These are phyloP conservation scores for Jaminaea rosea DNA, from an alignment of 1,284 basidiomycete species.

Conservation along the genomic window DNA sequence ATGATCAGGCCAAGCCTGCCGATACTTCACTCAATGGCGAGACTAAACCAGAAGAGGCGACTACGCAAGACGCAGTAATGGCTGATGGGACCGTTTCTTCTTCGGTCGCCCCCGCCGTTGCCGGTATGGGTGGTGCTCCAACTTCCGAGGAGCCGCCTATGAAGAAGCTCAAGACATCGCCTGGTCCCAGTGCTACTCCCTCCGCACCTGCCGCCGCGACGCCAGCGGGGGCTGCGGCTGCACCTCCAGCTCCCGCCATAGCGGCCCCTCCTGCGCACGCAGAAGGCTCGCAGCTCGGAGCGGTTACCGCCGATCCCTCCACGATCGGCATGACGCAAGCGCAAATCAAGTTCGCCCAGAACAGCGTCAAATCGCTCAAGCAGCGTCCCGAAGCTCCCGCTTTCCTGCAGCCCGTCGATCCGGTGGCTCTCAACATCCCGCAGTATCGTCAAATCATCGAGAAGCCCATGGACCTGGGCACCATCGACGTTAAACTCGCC, in stretches of 20 bases:
- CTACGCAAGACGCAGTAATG: constrained; percentile 4
- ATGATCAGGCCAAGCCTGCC: background rate
- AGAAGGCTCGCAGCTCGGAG: too few species aligned
- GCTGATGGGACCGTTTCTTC: constrained; percentile 18
- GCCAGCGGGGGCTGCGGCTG: constrained; percentile 4
- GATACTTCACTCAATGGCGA: too few species aligned
- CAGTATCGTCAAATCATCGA: constrained; percentile 82
- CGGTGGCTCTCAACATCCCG: constrained; percentile 78
- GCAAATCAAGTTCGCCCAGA: constrained; percentile 74
- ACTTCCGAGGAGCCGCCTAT: too few species aligned
- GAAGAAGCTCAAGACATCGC: too few species aligned
- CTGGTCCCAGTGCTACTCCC: background rate
- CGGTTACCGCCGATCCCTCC: constrained; percentile 8
- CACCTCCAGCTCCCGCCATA: background rate
- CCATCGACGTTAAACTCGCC: constrained; percentile 70
- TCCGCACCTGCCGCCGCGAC: too few species aligned
- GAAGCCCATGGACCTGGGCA: constrained; percentile 89
- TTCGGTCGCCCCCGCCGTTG: constrained; percentile 12
- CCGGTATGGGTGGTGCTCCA: constrained; percentile 8
- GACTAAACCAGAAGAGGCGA: too few species aligned
- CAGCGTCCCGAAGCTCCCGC: constrained; percentile 73
- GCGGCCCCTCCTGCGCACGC: background rate
- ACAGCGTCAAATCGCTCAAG: constrained; percentile 72
- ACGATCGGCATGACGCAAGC: constrained; percentile 41
- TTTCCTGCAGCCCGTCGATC: constrained; percentile 82